A percentile compares a stretch with the other conserved stretches of the same genome.
These are phyloP conservation scores for Colletotrichum eremochloae DNA, from an alignment of 2,329 filamentous ascomycete genomes.

Conservation along the genomic window DNA sequence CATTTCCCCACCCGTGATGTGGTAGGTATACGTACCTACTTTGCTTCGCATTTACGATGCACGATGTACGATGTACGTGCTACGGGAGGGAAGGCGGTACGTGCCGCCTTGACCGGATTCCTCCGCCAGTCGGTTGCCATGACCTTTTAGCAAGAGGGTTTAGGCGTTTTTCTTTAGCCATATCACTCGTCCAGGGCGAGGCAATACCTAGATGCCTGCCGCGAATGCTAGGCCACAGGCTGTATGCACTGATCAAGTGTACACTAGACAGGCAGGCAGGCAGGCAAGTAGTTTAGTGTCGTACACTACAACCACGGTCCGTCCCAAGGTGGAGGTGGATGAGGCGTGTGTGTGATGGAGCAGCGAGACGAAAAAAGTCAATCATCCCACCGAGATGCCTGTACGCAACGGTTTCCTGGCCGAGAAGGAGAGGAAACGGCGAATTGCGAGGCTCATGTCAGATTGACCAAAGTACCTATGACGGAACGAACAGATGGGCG, in stretches of 20 bases:
- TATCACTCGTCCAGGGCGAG: not conserved
- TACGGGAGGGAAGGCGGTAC: not conserved
- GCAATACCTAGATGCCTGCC: not conserved
- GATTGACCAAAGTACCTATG: not conserved
- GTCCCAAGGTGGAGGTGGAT: not conserved
- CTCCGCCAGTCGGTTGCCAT: not conserved
- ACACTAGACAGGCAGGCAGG: too few relatives aligned
- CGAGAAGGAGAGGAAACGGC: not conserved
- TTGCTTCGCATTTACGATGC: not conserved
- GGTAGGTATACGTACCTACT: not conserved
- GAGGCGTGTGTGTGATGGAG: not conserved
- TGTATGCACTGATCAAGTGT: too few relatives aligned
- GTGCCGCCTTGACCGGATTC: not conserved
- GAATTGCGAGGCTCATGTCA: not conserved
- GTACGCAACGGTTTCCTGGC: not conserved
- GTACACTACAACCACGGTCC: not conserved
- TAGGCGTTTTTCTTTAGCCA: not conserved
- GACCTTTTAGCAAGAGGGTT: not conserved
- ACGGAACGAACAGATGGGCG: not conserved
- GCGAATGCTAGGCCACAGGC: too few relatives aligned
- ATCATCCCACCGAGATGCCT: not conserved
- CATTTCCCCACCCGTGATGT: slow-evolving; percentile 1
- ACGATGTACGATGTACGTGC: not conserved
- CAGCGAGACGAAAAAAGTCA: not conserved
- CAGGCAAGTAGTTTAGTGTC: too few relatives aligned